Evolutionary conservation across 306 rosid genomes (phyloP).

Genomic region (Cicer yamashitae): DNA sequence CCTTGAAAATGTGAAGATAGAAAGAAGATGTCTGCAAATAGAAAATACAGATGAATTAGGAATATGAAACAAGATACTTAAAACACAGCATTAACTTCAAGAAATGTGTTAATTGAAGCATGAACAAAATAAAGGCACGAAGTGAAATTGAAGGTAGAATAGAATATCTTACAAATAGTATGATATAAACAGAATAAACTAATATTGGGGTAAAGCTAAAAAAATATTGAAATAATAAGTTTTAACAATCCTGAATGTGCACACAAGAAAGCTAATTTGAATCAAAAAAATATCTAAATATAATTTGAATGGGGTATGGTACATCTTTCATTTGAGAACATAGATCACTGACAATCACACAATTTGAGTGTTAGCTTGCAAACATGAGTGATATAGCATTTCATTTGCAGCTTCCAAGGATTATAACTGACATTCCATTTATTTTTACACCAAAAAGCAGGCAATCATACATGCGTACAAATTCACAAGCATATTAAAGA

Average conservation of each 20-base stretch:
- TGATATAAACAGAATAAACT: constrained; percentile 5
- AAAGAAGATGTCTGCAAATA: constrained; percentile 85
- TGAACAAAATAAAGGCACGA: constrained; percentile 22
- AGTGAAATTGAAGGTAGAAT: not conserved
- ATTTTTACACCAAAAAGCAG: constrained; percentile 7
- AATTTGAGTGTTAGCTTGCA: constrained; percentile 18
- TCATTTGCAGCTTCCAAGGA: not conserved
- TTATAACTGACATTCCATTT: constrained; percentile 1
- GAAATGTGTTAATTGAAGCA: not conserved
- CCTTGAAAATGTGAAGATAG: constrained; percentile 90
- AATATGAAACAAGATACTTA: constrained; percentile 19
- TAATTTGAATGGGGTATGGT: not conserved
- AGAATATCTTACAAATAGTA: not conserved
- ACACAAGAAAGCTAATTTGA: constrained; percentile 9
- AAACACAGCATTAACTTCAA: constrained; percentile 19
- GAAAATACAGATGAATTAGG: constrained; percentile 44
- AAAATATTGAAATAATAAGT: constrained; percentile 1
- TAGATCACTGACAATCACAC: constrained; percentile 25
- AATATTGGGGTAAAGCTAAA: not conserved
- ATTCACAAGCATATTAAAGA: constrained; percentile 14
- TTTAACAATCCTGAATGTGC: not conserved
- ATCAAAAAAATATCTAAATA: not conserved
- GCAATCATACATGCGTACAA: not conserved
- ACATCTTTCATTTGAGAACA: constrained; percentile 35
- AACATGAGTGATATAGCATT: constrained; percentile 31